These are phyloP conservation scores for Knufia fluminis DNA, from an alignment of 2,329 filamentous ascomycete species.

Conservation along the genomic window DNA sequence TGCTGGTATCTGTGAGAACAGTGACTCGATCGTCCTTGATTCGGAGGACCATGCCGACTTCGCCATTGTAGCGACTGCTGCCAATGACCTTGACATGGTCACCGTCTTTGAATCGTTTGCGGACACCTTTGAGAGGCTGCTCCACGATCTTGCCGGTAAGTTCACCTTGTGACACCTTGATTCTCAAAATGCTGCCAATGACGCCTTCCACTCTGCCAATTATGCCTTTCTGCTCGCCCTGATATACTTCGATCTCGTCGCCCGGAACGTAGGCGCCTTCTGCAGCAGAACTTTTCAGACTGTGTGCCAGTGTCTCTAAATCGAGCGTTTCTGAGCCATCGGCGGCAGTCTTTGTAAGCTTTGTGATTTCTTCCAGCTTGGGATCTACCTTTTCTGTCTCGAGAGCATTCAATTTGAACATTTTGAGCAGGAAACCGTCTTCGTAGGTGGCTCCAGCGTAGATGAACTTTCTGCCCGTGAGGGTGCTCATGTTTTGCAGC, in stretches of 20 bases:
- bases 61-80: conserved; percentile 85
- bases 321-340: conserved; percentile 93
- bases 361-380: conserved; percentile 88
- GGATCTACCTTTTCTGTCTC: conserved; percentile 87
- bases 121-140: conserved; percentile 80
- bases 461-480: conserved; percentile 61
- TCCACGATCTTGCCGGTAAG: conserved; percentile 78
- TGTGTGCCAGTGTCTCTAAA: conserved; percentile 79
- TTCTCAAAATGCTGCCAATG: conserved; percentile 82
- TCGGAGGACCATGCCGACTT: conserved; percentile 93
- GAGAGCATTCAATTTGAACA: conserved; percentile 80
- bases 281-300: conserved; percentile 72
- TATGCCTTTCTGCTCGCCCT: conserved; percentile 89
- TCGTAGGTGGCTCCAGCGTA: conserved; percentile 86
- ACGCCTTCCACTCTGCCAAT: conserved; percentile 78
- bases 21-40: conserved; percentile 90
- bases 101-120: conserved; percentile 85
- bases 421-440: conserved; percentile 87
- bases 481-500: conserved; percentile 40
- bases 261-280: conserved; percentile 82
- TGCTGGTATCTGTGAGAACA: conserved; percentile 82
- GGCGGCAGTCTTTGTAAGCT: conserved; percentile 77
- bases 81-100: conserved; percentile 99
- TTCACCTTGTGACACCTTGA: conserved; percentile 74
- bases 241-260: conserved; percentile 92